Evolutionary conservation across 305 asterid species (phyloP), one percentile per base, ranked within the genome.

Genomic region (Rubia tinctorum): DNA sequence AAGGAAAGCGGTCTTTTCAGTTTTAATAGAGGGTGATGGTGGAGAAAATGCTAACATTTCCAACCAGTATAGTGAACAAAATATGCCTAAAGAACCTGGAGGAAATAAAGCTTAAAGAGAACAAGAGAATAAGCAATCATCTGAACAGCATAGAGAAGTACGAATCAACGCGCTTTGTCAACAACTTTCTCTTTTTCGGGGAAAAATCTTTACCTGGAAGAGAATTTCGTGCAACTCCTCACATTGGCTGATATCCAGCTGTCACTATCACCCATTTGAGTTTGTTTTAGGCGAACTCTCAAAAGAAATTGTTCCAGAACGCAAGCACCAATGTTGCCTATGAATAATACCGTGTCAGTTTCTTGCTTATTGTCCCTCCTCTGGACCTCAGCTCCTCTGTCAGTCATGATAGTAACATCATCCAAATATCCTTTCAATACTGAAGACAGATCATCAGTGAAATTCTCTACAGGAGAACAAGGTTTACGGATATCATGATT

Each of bases 151-250:
- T 20, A 69, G 3, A 25, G 63, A 23, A 23, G 37, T 25, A 10
- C 7, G 39, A 22, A 23, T 60, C 58, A 53, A 23, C 17, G 22
- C 23, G 17, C 22, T 62, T 11, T 2, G 47, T 63, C 23, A 14
- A 34, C 40, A 30, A n/a, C 18, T 20, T 45, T 22, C 20, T 60
- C 37, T 17, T 22, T 3, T 25, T 58, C 22, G 73, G 63, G 61
- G 30, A 40, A 58, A 67, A 66, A 53, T 72, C 45, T 42, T 81
- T 78, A 91, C 95, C 96, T 81, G 80, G 88, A 86, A 75, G 88
- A 83, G 71, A 87, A 72, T 39, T 68, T 76, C 82, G 88, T 75
- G 78, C 79, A 78, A 80, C 78, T 86, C 66, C 45, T 76, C 77
- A 80, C 45, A 68, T 59, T 77, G 22, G 58, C 47, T 73, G 77